Conservation (phyloP, 129 eudicot species). For the Flaveria linearis region DNA sequence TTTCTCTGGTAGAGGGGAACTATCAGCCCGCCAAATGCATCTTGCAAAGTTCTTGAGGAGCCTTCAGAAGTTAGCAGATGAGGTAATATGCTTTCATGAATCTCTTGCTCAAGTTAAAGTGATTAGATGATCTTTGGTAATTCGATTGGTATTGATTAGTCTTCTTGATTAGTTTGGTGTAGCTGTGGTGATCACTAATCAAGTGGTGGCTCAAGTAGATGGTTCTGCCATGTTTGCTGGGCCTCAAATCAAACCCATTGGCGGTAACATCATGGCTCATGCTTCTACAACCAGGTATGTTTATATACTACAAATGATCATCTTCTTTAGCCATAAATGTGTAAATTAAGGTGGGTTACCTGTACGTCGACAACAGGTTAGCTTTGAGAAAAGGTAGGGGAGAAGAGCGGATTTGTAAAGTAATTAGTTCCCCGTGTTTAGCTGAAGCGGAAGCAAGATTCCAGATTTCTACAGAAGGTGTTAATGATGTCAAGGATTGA, state of each 20-base stretch:
- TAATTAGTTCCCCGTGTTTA: conserved; percentile 91
- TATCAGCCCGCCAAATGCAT: conserved; percentile 97
- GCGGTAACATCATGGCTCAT: conserved; percentile 97
- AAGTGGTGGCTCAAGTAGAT: conserved; percentile 98
- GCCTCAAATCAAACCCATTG: conserved; percentile 92
- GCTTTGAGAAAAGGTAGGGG: conserved; percentile 92
- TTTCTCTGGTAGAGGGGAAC: conserved; percentile 93
- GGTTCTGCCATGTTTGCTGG: conserved; percentile 93
- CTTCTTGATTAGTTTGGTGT: conserved; percentile 64
- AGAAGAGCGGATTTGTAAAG: conserved; percentile 92
- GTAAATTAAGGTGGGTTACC: background rate
- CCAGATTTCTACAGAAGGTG: conserved; percentile 80
- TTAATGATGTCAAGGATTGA: conserved; percentile 88
- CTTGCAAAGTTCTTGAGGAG: conserved; percentile 96
- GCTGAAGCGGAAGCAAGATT: conserved; percentile 98
- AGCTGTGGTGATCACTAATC: conserved; percentile 94
- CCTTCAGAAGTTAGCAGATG: conserved; percentile 94
- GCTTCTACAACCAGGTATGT: conserved; percentile 92
- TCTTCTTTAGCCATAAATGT: background rate
- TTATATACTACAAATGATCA: background rate
- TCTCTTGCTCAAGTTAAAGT: conserved; percentile 1
- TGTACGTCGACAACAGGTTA: conserved; percentile 45
- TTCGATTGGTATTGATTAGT: background rate
- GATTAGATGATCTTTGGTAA: background rate
- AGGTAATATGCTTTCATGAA: conserved; percentile 43